Conservation (phyloP, 2,329 filamentous ascomycete species). For the Colletotrichum filicis region DNA sequence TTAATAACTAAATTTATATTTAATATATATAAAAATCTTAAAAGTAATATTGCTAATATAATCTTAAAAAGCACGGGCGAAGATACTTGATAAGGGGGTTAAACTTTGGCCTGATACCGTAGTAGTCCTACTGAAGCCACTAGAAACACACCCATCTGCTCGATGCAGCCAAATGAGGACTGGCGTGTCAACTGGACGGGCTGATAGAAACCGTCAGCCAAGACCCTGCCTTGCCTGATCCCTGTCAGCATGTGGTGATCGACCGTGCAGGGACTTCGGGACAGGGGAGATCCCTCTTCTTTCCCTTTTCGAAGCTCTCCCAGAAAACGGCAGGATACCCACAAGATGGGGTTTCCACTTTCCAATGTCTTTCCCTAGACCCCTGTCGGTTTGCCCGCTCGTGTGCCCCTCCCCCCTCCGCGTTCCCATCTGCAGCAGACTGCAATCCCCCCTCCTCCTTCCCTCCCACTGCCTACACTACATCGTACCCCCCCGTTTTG, state of each 20-base stretch:
- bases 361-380: neutral
- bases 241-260: constrained; percentile 34
- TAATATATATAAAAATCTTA: too few relatives aligned
- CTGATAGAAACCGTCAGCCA: constrained; percentile 14
- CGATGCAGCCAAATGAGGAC: too few relatives aligned
- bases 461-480: too few relatives aligned
- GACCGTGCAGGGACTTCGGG: constrained; percentile 21
- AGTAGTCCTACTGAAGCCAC: too few relatives aligned
- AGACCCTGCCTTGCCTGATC: constrained; percentile 19
- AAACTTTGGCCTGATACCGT: too few relatives aligned
- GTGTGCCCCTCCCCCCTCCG: constrained; percentile 14
- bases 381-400: constrained; percentile 21
- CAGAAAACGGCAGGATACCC: constrained; percentile 15
- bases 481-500: neutral
- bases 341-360: neutral
- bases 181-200: too few relatives aligned
- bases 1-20: too few relatives aligned
- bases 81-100: too few relatives aligned
- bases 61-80: too few relatives aligned
- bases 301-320: constrained; percentile 1
- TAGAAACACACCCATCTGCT: neutral
- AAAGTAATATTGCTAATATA: too few relatives aligned
- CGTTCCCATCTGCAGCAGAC: neutral
- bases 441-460: neutral
- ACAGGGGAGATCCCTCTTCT: constrained; percentile 12